Base-by-base conservation (phyloP, 2,329 filamentous ascomycete genomes). In the Leptographium lundbergii region DNA sequence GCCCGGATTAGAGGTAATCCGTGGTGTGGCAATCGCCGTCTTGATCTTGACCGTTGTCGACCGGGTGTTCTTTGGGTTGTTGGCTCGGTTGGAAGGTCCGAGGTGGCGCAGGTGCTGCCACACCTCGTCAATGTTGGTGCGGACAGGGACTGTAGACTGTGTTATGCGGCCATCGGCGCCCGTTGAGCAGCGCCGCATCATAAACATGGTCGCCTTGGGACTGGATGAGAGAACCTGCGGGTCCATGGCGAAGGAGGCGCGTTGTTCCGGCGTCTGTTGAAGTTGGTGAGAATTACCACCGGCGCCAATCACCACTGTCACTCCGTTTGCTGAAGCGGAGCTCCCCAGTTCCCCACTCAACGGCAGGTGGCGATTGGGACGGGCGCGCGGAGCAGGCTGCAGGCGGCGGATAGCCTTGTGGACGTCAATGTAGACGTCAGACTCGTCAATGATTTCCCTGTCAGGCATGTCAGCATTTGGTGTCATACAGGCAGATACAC, bases 391-490 rank as follows among this genome's bases (percentile, higher is more conserved):
- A 1, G 91, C 91, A 1, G 91, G 91, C 24, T 87, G 83, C 67
- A 95, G 81, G 57, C 94, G 88, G 60, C 94, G 85, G 65, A 99
- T 96, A 25, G 94, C 94, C 75, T 97, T 97, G 77, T 97, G 94
- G 2, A 99, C 91, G 71, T 99, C 94, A 63, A 99, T 87, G 68
- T 95, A 99, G 13, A 99, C 94, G 72, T 99, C 94, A 0, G 92
- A 97, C 72, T 99, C 94, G 70, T 99, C 94, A 63, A 99, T 95
- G 64, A 97, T 99, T 79, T 99, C 94, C 77, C 88, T 91, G 60
- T 42, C 17, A 39, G 9, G 14, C 24, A 6, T 32, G 52, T 56
- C 19, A 54, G 61, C 24, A 34, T 22, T 25, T 19, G 29, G 13
- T 24, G 11, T 6, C n/a, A 39, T 6, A 19, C 19, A 53, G 19